These are phyloP conservation scores for Rhizopus sp. DNA, from an alignment of 371 early-diverging fungal species.

Conservation along the genomic window DNA sequence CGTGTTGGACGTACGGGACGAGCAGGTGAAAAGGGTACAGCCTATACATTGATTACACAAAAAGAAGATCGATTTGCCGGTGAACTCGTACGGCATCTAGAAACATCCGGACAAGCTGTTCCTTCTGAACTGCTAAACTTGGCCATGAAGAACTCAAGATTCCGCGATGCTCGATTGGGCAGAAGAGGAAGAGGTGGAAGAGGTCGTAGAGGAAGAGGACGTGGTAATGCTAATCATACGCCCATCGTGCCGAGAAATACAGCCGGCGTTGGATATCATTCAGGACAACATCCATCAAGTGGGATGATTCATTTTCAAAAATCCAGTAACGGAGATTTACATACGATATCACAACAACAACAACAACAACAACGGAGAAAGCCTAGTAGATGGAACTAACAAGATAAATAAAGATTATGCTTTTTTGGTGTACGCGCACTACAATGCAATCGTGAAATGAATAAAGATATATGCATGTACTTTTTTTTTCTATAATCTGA, in stretches of 20 bases:
- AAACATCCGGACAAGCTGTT: conserved; percentile 65
- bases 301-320: conserved; percentile 31
- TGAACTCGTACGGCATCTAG: conserved; percentile 74
- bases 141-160: conserved; percentile 76
- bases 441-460: neutral
- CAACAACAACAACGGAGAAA: conserved; percentile 6
- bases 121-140: conserved; percentile 65
- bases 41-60: conserved; percentile 69
- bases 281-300: neutral
- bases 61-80: conserved; percentile 82
- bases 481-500: too few relatives aligned
- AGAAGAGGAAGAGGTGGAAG: conserved; percentile 45
- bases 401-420: too few relatives aligned
- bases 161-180: conserved; percentile 50
- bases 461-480: neutral
- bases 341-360: conserved; percentile 8
- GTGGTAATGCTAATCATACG: conserved; percentile 9
- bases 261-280: neutral
- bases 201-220: conserved; percentile 35
- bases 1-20: conserved; percentile 74
- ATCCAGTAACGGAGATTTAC: conserved; percentile 33
- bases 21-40: conserved; percentile 77
- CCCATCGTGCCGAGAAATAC: conserved; percentile 1
- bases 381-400: conserved; percentile 20
- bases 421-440: too few relatives aligned